These are phyloP conservation scores for Mycosarcoma mackinlayi DNA, from an alignment of 1,284 basidiomycete genomes.

Conservation along the genomic window DNA sequence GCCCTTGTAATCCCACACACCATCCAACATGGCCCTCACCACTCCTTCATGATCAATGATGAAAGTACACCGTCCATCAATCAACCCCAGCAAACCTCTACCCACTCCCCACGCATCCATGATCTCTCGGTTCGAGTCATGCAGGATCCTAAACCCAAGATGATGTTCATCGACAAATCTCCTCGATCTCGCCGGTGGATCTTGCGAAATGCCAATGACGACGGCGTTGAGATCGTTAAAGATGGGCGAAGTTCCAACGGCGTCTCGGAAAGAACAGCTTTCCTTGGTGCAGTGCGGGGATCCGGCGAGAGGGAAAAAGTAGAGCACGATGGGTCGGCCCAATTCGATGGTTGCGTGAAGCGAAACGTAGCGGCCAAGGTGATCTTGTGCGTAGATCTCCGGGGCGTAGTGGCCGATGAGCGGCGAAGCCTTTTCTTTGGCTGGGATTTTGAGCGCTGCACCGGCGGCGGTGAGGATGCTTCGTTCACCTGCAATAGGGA, in stretches of 20 bases:
- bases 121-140: slow-evolving; percentile 44
- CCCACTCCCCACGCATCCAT: slow-evolving; percentile 55
- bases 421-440: slow-evolving; percentile 42
- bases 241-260: slow-evolving; percentile 50
- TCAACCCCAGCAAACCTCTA: slow-evolving; percentile 43
- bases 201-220: slow-evolving; percentile 62
- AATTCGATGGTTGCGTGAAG: slow-evolving; percentile 57
- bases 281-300: slow-evolving; percentile 61
- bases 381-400: slow-evolving; percentile 56
- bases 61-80: slow-evolving; percentile 57
- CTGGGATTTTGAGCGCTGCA: slow-evolving; percentile 39
- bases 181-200: slow-evolving; percentile 33
- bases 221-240: slow-evolving; percentile 60
- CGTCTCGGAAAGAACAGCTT: slow-evolving; percentile 58
- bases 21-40: slow-evolving; percentile 55
- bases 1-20: slow-evolving; percentile 55
- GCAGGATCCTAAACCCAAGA: slow-evolving; percentile 49
- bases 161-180: slow-evolving; percentile 58
- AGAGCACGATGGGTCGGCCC: slow-evolving; percentile 58
- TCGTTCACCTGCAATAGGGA: slow-evolving; percentile 53
- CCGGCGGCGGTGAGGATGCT: slow-evolving; percentile 45
- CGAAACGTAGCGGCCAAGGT: slow-evolving; percentile 49
- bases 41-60: slow-evolving; percentile 59
- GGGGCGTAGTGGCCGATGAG: slow-evolving; percentile 55
- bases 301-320: slow-evolving; percentile 62